Base-by-base conservation (phyloP, 2,329 filamentous ascomycete genomes). In the Lachnellula suecica region DNA sequence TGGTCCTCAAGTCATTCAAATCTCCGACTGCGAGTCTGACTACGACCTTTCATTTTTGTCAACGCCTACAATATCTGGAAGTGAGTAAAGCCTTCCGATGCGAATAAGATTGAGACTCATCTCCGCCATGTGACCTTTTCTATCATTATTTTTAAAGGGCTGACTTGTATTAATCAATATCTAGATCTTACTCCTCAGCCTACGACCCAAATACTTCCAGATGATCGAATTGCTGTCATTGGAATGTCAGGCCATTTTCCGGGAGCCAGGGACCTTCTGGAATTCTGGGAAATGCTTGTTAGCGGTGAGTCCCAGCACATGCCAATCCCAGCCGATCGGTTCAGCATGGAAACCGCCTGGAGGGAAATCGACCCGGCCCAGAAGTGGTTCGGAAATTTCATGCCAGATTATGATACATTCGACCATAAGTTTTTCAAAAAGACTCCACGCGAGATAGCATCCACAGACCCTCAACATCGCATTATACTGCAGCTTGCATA, bases 201-300 rank as follows among this genome's bases (percentile, higher is more conserved):
- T n/a, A n/a, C 37, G 8, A 10, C 19, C 7, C 37, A 40, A 19
- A 19, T 40, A 19, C n/a, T 19, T 19, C 19, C 24, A 50, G 15
- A 40, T 23, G 37, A 40, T 4, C 10, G 68, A 15, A 76, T 81
- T 43, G 79, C 78, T 6, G 70, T 82, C 13, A 67, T 81, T 29
- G 79, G 79, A 24, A 70, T 81, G 56, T 75, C 74, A 5, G 74
- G 78, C 43, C 72, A 78, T 7, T 78, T 82, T 41, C 78, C 79
- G 3, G 79, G 78, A 3, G 66, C 72, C 7, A 75, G 74, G 5
- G 70, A 66, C 4, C 71, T 77, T 53, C 84, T 89, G 51, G 80
- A 81, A 47, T 82, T 91, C 34, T 91, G 88, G 88, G 83, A 89
- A 53, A 74, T 91, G 6, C 40, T 43, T 24, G 11, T 4, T 76